Percentiles rank a stretch among this genome's conserved stretches.
These are phyloP conservation scores for Termitomyces sp. DNA, from an alignment of 768 basidiomycete species.

Conservation along the genomic window DNA sequence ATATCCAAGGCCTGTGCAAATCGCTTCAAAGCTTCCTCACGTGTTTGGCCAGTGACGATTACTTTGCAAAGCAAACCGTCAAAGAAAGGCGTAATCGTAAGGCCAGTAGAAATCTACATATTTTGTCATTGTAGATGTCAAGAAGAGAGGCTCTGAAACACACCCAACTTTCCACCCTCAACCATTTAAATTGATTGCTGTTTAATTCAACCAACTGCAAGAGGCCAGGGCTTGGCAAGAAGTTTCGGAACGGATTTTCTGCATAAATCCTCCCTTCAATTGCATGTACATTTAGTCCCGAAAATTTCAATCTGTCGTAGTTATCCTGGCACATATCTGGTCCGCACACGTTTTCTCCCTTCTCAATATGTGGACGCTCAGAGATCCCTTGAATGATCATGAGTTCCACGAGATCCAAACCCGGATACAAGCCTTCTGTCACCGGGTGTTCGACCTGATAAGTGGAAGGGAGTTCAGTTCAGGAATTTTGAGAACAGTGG, in stretches of 20 bases:
- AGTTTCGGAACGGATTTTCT: constrained; percentile 54
- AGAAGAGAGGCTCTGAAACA: constrained; percentile 1
- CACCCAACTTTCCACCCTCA: constrained; percentile 60
- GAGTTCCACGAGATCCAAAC: constrained; percentile 56
- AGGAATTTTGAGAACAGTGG: neutral
- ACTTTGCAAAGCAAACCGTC: constrained; percentile 59
- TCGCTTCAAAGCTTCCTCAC: constrained; percentile 39
- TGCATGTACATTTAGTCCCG: constrained; percentile 5
- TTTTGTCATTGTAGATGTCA: neutral
- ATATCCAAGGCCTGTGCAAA: constrained; percentile 32
- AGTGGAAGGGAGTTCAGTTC: neutral
- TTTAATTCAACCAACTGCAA: constrained; percentile 47
- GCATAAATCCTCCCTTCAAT: constrained; percentile 26
- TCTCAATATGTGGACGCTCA: constrained; percentile 17
- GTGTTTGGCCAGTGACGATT: constrained; percentile 41
- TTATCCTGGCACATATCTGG: constrained; percentile 29
- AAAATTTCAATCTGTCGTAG: constrained; percentile 22
- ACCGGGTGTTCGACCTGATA: constrained; percentile 62
- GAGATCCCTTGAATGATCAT: constrained; percentile 56
- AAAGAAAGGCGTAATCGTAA: constrained; percentile 44
- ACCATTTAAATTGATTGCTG: constrained; percentile 34
- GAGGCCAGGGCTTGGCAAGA: constrained; percentile 54
- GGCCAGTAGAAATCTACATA: constrained; percentile 41
- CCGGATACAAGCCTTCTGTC: constrained; percentile 48
- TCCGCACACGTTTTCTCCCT: constrained; percentile 8